Percentiles rank a stretch among this genome's conserved stretches.
Evolutionary conservation across 805 yeast species (phyloP).

Genomic region (Metschnikowia colocasiae): DNA sequence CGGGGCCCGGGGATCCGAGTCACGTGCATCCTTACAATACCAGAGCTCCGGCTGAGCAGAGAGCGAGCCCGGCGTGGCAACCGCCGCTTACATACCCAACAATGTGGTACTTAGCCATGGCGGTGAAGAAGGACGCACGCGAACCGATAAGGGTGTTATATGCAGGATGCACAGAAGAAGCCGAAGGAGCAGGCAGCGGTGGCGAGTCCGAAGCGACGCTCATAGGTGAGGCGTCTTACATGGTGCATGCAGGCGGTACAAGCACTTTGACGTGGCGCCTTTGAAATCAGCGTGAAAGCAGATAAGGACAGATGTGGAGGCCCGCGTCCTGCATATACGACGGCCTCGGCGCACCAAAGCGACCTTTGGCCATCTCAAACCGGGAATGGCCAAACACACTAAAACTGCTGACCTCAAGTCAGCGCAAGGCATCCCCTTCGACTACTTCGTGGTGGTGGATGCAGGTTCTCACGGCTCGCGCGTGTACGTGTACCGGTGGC

Average conservation of each 20-base stretch:
- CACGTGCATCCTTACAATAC: too few relatives aligned
- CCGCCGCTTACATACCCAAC: constrained; percentile 10
- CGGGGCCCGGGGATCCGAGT: too few relatives aligned
- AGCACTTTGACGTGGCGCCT: too few relatives aligned
- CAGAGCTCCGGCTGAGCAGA: too few relatives aligned
- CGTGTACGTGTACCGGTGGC: constrained; percentile 58
- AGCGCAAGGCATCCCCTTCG: constrained; percentile 47
- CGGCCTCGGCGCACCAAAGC: neutral
- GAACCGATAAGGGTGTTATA: neutral
- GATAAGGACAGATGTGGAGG: too few relatives aligned
- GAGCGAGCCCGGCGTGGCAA: too few relatives aligned
- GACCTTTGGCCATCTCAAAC: neutral
- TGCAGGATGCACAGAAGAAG: neutral
- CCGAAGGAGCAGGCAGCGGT: too few relatives aligned
- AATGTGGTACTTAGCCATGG: constrained; percentile 11
- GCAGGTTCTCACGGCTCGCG: constrained; percentile 67
- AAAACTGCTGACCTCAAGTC: constrained; percentile 18
- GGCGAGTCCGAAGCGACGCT: too few relatives aligned
- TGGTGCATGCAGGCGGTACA: too few relatives aligned
- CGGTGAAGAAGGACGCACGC: neutral
- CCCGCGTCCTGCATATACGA: neutral
- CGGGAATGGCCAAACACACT: neutral
- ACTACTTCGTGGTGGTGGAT: constrained; percentile 59
- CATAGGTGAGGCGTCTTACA: too few relatives aligned
- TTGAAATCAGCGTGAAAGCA: too few relatives aligned